Evolutionary conservation across 164 flowering plant species (phyloP), one percentile per base, ranked within the genome.

Genomic region (Stephania cephalantha): DNA sequence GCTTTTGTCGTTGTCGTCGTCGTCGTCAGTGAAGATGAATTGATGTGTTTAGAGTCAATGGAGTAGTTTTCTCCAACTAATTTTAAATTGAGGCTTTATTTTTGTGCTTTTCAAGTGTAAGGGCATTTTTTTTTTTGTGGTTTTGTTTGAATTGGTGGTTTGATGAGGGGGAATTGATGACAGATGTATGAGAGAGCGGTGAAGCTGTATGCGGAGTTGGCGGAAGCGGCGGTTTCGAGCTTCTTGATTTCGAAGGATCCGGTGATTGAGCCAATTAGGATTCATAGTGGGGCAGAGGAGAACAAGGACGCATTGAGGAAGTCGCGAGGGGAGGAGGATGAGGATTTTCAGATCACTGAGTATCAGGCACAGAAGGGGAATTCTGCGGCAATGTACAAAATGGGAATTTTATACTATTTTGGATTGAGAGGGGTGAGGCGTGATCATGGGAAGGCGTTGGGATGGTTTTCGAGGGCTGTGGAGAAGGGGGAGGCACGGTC

Each of bases 311-410:
- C 90, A 0, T 77, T 94, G 75, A 85, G 95, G 85, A 95, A 93
- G 78, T 91, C 89, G 3, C 82, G 93, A 46, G 99, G 99, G n/a
- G 99, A 94, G 73, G 98, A 96, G 20, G 98, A 92, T 75, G 99
- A 96, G 75, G 98, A 90, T 77, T 96, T 96, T 75, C 99, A 94
- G 85, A 91, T 96, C 30, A 85, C 91, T 72, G 97, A 96, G 58
- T 94, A 88, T 76, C 98, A 96, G 79, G 99, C 98, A 1, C 90
- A 85, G 76, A 96, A 89, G 76, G 99, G 99, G 70, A 92, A 88
- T 86, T 88, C 97, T 4, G 88, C 74, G 1, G 98, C 99, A 0
- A 96, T 96, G 99, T 89, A 91, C 70, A 91, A 83, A 70, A 84
- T 96, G 73, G 99, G 99, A 52, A 75, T 92, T 9, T 86, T 90